phyloP scores from a whole-genome alignment of 768 basidiomycete species.

The Strobilomyces dryophilus region DNA sequence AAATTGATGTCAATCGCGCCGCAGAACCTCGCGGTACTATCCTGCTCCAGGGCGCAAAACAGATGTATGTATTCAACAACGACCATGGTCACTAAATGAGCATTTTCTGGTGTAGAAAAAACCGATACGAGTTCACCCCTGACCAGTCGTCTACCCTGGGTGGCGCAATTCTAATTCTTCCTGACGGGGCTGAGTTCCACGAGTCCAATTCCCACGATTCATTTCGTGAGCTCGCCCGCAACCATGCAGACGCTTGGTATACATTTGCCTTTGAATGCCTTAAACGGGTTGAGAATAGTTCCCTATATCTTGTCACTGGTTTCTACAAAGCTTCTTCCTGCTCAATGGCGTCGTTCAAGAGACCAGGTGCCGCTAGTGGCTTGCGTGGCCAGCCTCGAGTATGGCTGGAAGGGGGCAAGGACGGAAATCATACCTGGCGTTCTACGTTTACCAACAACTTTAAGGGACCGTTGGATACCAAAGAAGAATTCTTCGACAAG shows the following conservation, averaged over 20 bases:
- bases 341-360: not conserved
- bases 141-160: not conserved
- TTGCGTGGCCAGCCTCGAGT: not conserved
- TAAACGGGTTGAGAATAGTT: not conserved
- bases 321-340: not conserved
- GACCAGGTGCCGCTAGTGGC: not conserved
- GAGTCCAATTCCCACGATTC: slow-evolving; percentile 6
- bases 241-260: slow-evolving; percentile 24
- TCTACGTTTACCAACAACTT: not conserved
- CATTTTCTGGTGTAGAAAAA: not conserved
- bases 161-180: slow-evolving; percentile 29
- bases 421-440: not conserved
- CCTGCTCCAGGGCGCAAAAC: no score
- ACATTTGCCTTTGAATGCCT: not conserved
- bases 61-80: no score
- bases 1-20: no score
- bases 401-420: not conserved
- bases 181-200: slow-evolving; percentile 21
- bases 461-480: not conserved
- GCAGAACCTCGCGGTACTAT: no score
- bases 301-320: no score
- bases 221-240: slow-evolving; percentile 13
- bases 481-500: not conserved
- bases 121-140: not conserved
- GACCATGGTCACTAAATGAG: not conserved